Base-by-base conservation (phyloP, 1,139 yeast genomes). In the Suhomyces wounanorum region DNA sequence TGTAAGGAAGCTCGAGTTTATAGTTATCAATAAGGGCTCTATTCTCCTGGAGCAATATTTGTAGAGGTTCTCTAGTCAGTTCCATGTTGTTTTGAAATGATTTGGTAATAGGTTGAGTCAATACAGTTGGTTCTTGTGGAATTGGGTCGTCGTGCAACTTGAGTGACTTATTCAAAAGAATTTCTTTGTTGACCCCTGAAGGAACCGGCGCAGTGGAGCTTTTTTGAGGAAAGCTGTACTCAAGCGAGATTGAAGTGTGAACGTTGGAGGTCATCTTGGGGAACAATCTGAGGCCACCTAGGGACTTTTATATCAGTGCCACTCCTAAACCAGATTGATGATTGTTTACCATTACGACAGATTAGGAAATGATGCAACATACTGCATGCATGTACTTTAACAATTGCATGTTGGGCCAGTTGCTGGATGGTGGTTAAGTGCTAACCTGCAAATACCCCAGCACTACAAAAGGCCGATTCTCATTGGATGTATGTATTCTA, bases 51-150 rank as follows among this genome's bases (percentile, higher is more conserved):
- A 74, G 56, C 18, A 75, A 52, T 8, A 63, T 69, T 13, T 59
- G 62, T 31, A 75, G 63, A 1, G 78, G 78, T 44, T 69, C 70
- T 1, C 53, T 58, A 10, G 56, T 47, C 5, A 48, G 49, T 4
- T 33, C 18, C n/a, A 31, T 8, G 11, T 31, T 35, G n/a, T 14
- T 38, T 13, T 40, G 42, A 43, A 55, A 62, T 9, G 43, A 43
- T 45, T 56, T 60, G 9, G 53, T 46, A 30, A 64, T 52, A 5
- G 68, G 62, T 4, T 21, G 28, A 2, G 40, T 47, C 17, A 51
- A 42, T 17, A 33, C 55, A 3, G 43, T 36, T 16, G 64, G 63
- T 2, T 45, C 48, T 14, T 53, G 52, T 3, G 61, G 57, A 14
- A 43, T 47, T 5, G 63, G 64, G 17, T 59, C 61, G 30, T 59